Conservation (phyloP, 2,329 filamentous ascomycete genomes). For the Fusarium sp. region DNA sequence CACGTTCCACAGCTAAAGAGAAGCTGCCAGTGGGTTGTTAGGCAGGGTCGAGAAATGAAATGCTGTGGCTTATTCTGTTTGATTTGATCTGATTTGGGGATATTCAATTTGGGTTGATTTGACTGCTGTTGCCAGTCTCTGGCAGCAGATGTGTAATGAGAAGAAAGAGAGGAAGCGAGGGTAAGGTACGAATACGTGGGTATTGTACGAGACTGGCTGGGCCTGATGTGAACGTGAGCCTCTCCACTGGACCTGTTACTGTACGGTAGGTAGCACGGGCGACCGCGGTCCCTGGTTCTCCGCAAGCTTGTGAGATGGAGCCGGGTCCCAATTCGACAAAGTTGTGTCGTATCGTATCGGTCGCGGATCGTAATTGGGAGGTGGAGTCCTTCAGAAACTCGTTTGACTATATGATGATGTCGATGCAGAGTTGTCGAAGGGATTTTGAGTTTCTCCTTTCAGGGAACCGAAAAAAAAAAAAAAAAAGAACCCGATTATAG, state of each 20-base stretch:
- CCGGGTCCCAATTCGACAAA: conserved; percentile 26
- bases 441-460: background rate
- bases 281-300: conserved; percentile 36
- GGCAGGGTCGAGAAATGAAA: conserved; percentile 31
- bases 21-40: conserved; percentile 4
- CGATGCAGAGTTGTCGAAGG: conserved; percentile 1
- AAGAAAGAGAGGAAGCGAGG: conserved; percentile 16
- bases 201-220: conserved; percentile 23
- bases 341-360: conserved; percentile 43
- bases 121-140: conserved; percentile 23
- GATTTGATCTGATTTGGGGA: conserved; percentile 3
- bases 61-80: conserved; percentile 31
- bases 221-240: conserved; percentile 12
- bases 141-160: conserved; percentile 27
- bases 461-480: background rate
- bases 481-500: background rate
- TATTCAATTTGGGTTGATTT: conserved; percentile 10
- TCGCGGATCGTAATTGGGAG: conserved; percentile 39
- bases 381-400: conserved; percentile 29
- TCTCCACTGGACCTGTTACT: conserved; percentile 14
- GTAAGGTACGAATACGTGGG: conserved; percentile 38
- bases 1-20: conserved; percentile 33
- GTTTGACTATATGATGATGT: conserved; percentile 36
- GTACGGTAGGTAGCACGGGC: conserved; percentile 22
- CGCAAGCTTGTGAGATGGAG: conserved; percentile 40